Evolutionary conservation across 495 filamentous ascomycete species (phyloP), one percentile per base, ranked within the genome.

Genomic region (Neurospora sp.): DNA sequence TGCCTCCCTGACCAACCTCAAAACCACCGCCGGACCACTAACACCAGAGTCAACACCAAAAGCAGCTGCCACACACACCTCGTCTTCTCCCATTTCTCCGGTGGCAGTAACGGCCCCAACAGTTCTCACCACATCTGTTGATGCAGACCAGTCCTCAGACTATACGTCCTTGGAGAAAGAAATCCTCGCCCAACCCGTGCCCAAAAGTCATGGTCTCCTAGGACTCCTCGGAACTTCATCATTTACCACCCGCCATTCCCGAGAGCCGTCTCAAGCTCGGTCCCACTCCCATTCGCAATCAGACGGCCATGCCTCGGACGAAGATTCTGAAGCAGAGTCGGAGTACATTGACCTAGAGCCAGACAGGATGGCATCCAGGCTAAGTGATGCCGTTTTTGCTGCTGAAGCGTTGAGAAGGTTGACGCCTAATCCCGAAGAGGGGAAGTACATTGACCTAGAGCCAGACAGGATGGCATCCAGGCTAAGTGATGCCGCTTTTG

Each of bases 401-500:
- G 54, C 54, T 62, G 54, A 62, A 62, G 54, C 54, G 1, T 62
- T 62, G 20, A 72, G 81, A 69, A 77, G 83, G 37, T 70, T 83
- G 70, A 86, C 85, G 2, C 84, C 84, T 1, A 78, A 83, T 60
- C 84, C 84, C 37, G 84, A 84, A 69, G 75, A 79, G 73, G 80
- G 82, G 76, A 76, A 62, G 27, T 40, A 75, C 20, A 31, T 73
- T 2, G 90, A 92, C 72, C 78, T 91, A 60, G 85, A 90, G 0
- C 90, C 89, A 0, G 91, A 92, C 76, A 88, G 89, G 66, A 93
- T 92, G 91, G 89, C 87, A 4, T 90, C 89, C 60, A 87, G 90
- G 16, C 84, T 90, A 75, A 83, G 87, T 27, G 88, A 89, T 40
- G 87, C 86, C 5, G 84, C 82, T 7, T 84, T 90, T 39, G 75